Percentiles rank a stretch among this genome's conserved stretches.
These are phyloP conservation scores for Mortierella sp. DNA, from an alignment of 371 early-diverging fungal genomes.

Conservation along the genomic window DNA sequence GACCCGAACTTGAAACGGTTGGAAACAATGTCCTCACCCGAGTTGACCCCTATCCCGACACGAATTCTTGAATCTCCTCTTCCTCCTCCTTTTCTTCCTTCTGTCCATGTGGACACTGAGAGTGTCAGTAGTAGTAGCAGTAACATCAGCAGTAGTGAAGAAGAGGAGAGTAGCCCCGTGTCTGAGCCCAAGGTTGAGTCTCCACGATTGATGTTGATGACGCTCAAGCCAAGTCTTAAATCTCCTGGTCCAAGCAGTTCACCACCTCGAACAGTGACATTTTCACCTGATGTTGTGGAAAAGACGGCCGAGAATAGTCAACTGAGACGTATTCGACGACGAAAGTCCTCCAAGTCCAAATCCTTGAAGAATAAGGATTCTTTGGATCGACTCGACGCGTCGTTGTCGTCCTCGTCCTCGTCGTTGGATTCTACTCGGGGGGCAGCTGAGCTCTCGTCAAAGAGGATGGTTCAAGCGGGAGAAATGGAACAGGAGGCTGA, in stretches of 20 bases:
- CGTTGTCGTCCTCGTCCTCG: too few relatives aligned
- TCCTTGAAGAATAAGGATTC: background rate
- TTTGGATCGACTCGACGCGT: too few relatives aligned
- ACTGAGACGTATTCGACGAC: constrained; percentile 12
- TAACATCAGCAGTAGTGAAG: background rate
- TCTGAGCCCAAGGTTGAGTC: background rate
- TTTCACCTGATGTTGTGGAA: constrained; percentile 42
- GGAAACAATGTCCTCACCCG: too few relatives aligned
- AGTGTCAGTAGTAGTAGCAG: background rate
- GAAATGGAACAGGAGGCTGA: constrained; percentile 6
- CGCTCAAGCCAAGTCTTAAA: constrained; percentile 13
- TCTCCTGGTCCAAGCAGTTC: too few relatives aligned
- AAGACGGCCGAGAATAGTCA: constrained; percentile 28
- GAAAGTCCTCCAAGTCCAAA: constrained; percentile 6
- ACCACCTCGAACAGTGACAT: constrained; percentile 25
- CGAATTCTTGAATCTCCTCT: too few relatives aligned
- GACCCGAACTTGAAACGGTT: too few relatives aligned
- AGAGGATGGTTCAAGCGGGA: background rate
- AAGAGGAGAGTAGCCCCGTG: background rate
- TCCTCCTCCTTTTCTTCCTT: too few relatives aligned
- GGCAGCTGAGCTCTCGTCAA: background rate
- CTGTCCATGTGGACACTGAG: background rate
- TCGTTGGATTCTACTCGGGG: too few relatives aligned
- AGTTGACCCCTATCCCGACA: too few relatives aligned
- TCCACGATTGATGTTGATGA: background rate